These are phyloP conservation scores for Boletus barrowsii DNA, from an alignment of 768 basidiomycete genomes.

Conservation along the genomic window DNA sequence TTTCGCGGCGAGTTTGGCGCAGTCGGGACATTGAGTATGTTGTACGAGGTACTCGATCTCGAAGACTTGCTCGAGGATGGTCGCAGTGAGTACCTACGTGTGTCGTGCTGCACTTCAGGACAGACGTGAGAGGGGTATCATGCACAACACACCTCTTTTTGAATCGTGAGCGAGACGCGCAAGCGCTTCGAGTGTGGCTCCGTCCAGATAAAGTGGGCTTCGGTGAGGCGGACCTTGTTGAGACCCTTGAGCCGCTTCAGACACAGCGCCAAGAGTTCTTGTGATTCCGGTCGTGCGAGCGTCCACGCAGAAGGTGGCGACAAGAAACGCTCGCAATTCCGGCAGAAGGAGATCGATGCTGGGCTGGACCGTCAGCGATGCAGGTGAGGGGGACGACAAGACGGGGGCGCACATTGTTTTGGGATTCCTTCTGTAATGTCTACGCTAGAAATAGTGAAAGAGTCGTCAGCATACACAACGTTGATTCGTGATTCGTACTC, in stretches of 20 bases:
- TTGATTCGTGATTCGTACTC: constrained; percentile 26
- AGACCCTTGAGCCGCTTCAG: constrained; percentile 93
- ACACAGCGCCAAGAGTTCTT: constrained; percentile 92
- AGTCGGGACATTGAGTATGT: constrained; percentile 93
- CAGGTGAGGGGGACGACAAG: neutral
- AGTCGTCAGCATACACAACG: neutral
- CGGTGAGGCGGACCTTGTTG: constrained; percentile 92
- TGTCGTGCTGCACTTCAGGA: neutral
- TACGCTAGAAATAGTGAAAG: constrained; percentile 45
- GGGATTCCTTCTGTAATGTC: constrained; percentile 99
- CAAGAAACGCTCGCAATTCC: constrained; percentile 95
- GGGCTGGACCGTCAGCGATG: constrained; percentile 11
- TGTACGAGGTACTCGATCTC: constrained; percentile 96
- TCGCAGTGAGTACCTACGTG: constrained; percentile 82
- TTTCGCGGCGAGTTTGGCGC: constrained; percentile 91
- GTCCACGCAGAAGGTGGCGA: constrained; percentile 89
- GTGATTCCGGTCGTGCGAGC: constrained; percentile 81
- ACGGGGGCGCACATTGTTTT: constrained; percentile 67
- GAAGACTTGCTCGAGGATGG: constrained; percentile 95
- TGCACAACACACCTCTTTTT: constrained; percentile 78
- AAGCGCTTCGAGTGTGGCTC: constrained; percentile 96
- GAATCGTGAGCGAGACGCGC: constrained; percentile 91
- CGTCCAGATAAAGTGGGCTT: constrained; percentile 99
- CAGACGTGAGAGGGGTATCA: too few relatives aligned
- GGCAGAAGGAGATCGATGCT: constrained; percentile 90